phyloP scores from a whole-genome alignment of 345 rosid species.

The Bruguiera gymnorhiza region DNA sequence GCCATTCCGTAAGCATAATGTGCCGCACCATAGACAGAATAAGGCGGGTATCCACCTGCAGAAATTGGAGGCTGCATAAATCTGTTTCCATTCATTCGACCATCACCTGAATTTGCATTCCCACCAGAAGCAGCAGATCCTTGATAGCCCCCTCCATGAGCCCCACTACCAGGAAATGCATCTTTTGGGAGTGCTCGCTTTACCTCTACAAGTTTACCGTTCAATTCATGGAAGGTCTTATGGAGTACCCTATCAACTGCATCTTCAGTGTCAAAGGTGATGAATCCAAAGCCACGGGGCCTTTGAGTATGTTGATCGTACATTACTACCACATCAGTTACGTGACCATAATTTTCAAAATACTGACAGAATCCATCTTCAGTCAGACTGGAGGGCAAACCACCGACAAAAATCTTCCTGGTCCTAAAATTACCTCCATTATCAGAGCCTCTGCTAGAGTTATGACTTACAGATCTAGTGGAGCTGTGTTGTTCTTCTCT shows the following conservation, averaged over 20 bases:
- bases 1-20: slow-evolving; percentile 36
- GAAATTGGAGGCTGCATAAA: slow-evolving; percentile 29
- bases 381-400: slow-evolving; percentile 33
- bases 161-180: slow-evolving; percentile 28
- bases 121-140: slow-evolving; percentile 23
- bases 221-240: slow-evolving; percentile 32
- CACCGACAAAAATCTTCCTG: slow-evolving; percentile 42
- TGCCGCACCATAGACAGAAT: slow-evolving; percentile 27
- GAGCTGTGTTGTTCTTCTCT: slow-evolving; percentile 37
- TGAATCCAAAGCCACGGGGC: slow-evolving; percentile 47
- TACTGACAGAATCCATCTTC: slow-evolving; percentile 39
- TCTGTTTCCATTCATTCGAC: slow-evolving; percentile 33
- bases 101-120: slow-evolving; percentile 22
- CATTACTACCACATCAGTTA: slow-evolving; percentile 43
- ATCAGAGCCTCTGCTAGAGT: slow-evolving; percentile 26
- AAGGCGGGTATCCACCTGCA: slow-evolving; percentile 29
- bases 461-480: slow-evolving; percentile 29
- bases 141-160: slow-evolving; percentile 29
- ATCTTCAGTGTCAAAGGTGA: slow-evolving; percentile 42
- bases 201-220: slow-evolving; percentile 43
- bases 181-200: slow-evolving; percentile 41
- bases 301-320: slow-evolving; percentile 43
- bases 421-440: slow-evolving; percentile 33
- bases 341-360: slow-evolving; percentile 37
- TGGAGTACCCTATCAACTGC: slow-evolving; percentile 39